Evolutionary conservation across 768 basidiomycete genomes (phyloP).

Genomic region (Imleria badia): DNA sequence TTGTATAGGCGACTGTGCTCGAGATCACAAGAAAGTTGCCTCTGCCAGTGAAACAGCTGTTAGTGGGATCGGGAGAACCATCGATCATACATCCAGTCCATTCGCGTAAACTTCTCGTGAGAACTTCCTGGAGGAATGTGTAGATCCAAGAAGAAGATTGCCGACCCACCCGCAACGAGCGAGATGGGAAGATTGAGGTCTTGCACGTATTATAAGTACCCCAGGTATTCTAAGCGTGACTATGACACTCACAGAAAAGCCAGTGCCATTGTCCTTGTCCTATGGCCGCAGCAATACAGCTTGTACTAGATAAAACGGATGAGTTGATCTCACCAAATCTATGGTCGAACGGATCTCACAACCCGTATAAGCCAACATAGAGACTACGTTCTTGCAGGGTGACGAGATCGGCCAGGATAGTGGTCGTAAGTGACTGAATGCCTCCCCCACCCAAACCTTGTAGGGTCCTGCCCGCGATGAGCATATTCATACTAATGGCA

Average conservation of each 20-base stretch:
- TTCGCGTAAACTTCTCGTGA: background rate
- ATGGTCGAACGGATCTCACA: slow-evolving; percentile 20
- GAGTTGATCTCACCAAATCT: background rate
- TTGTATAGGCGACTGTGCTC: background rate
- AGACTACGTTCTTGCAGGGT: no score
- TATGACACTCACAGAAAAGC: slow-evolving; percentile 34
- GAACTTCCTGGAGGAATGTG: background rate
- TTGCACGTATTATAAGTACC: background rate
- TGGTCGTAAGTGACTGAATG: no score
- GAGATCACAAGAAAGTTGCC: background rate
- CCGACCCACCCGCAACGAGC: background rate
- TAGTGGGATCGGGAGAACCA: background rate
- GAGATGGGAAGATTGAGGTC: background rate
- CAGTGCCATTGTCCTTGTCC: slow-evolving; percentile 34
- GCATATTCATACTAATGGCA: slow-evolving; percentile 38
- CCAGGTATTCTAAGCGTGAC: no score
- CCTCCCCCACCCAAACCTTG: slow-evolving; percentile 36
- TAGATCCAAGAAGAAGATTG: background rate
- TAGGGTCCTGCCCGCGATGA: slow-evolving; percentile 43
- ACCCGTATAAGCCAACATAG: slow-evolving; percentile 36
- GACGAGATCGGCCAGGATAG: no score
- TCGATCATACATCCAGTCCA: background rate
- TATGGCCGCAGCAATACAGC: slow-evolving; percentile 33
- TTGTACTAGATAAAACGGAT: slow-evolving; percentile 18
- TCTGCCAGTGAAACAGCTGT: background rate